A percentile compares a stretch with the other conserved stretches of the same genome.
These are phyloP conservation scores for Camellia lanceoleosa DNA, from an alignment of 148 eudicot species.

Conservation along the genomic window DNA sequence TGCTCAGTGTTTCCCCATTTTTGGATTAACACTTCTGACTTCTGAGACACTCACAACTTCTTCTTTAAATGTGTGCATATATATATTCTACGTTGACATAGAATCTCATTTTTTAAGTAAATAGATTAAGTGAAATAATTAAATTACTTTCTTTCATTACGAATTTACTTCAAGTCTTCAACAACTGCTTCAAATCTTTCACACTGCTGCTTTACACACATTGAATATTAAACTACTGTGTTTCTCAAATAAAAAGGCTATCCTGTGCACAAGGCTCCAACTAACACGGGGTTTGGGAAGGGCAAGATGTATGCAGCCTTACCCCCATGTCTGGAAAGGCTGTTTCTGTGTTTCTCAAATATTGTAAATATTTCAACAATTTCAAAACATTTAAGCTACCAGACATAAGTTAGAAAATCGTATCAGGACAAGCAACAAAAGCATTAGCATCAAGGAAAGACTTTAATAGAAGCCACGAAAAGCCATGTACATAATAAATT, in stretches of 20 bases:
- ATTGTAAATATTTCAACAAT: neutral
- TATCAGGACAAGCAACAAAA: neutral
- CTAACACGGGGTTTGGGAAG: too few relatives aligned
- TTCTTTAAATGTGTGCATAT: neutral
- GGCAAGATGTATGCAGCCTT: too few relatives aligned
- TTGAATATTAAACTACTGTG: neutral
- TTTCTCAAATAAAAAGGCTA: too few relatives aligned
- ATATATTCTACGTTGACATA: neutral
- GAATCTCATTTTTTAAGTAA: neutral
- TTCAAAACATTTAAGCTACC: constrained; percentile 10
- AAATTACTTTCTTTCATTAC: too few relatives aligned
- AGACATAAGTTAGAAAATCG: neutral
- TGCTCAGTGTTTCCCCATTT: neutral
- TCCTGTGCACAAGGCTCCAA: too few relatives aligned
- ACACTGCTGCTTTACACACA: neutral
- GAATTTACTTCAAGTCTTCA: too few relatives aligned
- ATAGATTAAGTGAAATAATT: too few relatives aligned
- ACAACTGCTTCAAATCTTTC: neutral
- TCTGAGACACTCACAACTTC: neutral
- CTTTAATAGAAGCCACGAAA: constrained; percentile 7
- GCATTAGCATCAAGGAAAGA: neutral
- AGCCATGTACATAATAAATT: constrained; percentile 1
- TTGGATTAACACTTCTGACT: neutral
- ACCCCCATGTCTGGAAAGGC: too few relatives aligned
- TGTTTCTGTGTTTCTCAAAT: neutral